These are phyloP conservation scores for Narthecium ossifragum DNA, from an alignment of 106 monocot species.

Conservation along the genomic window DNA sequence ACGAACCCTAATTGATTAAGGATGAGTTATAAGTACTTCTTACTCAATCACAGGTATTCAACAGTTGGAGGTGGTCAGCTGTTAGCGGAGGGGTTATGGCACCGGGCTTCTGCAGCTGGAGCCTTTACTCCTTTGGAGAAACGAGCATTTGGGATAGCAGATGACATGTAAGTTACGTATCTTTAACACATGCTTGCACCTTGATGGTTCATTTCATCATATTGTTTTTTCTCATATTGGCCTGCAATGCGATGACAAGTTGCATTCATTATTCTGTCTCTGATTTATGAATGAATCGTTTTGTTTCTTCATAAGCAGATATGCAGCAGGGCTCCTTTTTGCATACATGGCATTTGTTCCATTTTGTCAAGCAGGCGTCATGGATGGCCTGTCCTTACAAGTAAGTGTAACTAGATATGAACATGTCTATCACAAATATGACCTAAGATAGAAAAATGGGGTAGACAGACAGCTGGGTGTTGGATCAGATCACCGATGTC, in stretches of 20 bases:
- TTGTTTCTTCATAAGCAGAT: constrained; percentile 34
- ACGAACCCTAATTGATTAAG: too few relatives aligned
- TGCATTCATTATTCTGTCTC: background rate
- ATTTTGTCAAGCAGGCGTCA: constrained; percentile 76
- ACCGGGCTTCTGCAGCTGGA: constrained; percentile 63
- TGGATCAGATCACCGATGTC: too few relatives aligned
- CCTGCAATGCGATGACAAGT: background rate
- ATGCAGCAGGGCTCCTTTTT: constrained; percentile 90
- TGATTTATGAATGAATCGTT: background rate
- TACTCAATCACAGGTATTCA: constrained; percentile 43
- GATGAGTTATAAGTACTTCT: too few relatives aligned
- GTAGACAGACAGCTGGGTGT: too few relatives aligned
- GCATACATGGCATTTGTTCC: constrained; percentile 95
- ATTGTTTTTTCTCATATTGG: background rate
- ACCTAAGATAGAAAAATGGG: too few relatives aligned
- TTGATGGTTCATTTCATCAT: too few relatives aligned
- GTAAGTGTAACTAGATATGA: constrained; percentile 26
- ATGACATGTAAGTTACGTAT: constrained; percentile 71
- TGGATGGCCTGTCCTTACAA: constrained; percentile 86
- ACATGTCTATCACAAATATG: background rate
- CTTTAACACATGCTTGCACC: too few relatives aligned
- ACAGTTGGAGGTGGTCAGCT: constrained; percentile 36
- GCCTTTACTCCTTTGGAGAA: constrained; percentile 77
- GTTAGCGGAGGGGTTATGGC: constrained; percentile 83
- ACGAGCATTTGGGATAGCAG: constrained; percentile 91